Evolutionary conservation across 352 stramenopile genomes (phyloP).

Genomic region (Pythium plurisporium): DNA sequence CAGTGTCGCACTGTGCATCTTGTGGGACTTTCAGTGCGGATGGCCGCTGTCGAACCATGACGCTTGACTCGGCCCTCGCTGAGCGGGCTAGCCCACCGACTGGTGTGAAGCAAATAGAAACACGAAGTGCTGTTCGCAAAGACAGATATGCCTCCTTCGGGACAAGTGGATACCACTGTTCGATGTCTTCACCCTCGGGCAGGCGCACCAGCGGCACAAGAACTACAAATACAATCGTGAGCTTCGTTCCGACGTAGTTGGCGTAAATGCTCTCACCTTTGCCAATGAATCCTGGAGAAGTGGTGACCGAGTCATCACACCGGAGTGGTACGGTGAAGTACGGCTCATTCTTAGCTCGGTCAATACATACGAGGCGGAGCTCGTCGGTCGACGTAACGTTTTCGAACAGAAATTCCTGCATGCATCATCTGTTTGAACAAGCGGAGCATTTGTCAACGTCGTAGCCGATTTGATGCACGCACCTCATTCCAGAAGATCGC

Average conservation of each 20-base stretch:
- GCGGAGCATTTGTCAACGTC: no score
- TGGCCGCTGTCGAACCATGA: conserved; percentile 11
- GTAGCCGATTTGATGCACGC: no score
- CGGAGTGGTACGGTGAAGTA: conserved; percentile 38
- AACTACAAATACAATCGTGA: conserved; percentile 23
- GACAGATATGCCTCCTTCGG: conserved; percentile 41
- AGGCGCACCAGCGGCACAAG: conserved; percentile 59
- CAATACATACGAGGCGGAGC: conserved; percentile 63
- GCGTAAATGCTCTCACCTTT: conserved; percentile 51
- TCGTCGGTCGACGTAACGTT: conserved; percentile 56
- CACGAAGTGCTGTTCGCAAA: conserved; percentile 56
- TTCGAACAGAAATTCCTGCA: conserved; percentile 71
- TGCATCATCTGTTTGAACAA: no score
- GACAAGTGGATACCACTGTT: conserved; percentile 81
- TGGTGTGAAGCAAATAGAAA: conserved; percentile 68
- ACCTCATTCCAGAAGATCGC: conserved; percentile 45
- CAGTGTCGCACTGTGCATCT: background rate
- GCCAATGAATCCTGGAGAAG: conserved; percentile 61
- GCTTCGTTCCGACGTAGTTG: no score
- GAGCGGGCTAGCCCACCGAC: conserved; percentile 24
- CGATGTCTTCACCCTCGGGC: conserved; percentile 70
- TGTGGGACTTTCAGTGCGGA: conserved; percentile 19
- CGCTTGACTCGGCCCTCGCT: conserved; percentile 15
- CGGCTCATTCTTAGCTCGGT: conserved; percentile 51
- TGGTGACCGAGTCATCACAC: conserved; percentile 29